Conservation (phyloP, 495 filamentous ascomycete species). For the Chaetomium tenue region DNA sequence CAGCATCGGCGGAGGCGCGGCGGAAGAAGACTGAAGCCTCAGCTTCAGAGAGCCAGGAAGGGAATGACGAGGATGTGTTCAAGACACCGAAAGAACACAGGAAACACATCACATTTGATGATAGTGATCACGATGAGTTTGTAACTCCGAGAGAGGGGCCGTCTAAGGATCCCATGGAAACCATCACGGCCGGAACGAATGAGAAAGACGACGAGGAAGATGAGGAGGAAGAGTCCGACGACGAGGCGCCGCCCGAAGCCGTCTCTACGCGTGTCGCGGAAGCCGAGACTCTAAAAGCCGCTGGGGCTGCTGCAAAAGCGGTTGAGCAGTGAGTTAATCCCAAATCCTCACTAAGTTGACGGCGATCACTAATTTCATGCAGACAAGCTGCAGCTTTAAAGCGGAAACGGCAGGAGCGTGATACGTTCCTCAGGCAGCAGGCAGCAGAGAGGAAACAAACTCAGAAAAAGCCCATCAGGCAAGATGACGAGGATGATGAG, state of each 20-base stretch:
- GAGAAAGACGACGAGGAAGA: conserved; percentile 40
- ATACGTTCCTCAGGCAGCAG: conserved; percentile 47
- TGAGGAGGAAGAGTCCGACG: conserved; percentile 41
- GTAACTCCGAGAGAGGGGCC: conserved; percentile 37
- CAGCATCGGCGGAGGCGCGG: conserved; percentile 24
- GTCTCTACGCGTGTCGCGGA: conserved; percentile 44
- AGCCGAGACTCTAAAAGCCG: conserved; percentile 37
- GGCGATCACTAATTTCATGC: conserved; percentile 15
- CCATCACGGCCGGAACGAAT: conserved; percentile 25
- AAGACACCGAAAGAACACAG: conserved; percentile 33
- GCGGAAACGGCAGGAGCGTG: conserved; percentile 48
- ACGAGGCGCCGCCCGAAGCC: conserved; percentile 48
- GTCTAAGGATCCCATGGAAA: conserved; percentile 30
- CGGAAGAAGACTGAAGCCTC: conserved; percentile 10
- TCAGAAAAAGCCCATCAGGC: conserved; percentile 14
- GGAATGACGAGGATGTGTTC: conserved; percentile 24
- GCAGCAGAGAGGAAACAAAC: conserved; percentile 42
- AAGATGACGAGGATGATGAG: conserved; percentile 22
- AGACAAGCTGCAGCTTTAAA: conserved; percentile 46
- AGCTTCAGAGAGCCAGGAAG: conserved; percentile 21
- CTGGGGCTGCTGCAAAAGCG: conserved; percentile 41
- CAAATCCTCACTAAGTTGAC: neutral
- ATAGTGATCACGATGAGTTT: conserved; percentile 36
- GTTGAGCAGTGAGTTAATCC: conserved; percentile 40
- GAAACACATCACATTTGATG: conserved; percentile 34